Evolutionary conservation across 2,329 filamentous ascomycete species (phyloP).

Genomic region (Paramyrothecium roridum): DNA sequence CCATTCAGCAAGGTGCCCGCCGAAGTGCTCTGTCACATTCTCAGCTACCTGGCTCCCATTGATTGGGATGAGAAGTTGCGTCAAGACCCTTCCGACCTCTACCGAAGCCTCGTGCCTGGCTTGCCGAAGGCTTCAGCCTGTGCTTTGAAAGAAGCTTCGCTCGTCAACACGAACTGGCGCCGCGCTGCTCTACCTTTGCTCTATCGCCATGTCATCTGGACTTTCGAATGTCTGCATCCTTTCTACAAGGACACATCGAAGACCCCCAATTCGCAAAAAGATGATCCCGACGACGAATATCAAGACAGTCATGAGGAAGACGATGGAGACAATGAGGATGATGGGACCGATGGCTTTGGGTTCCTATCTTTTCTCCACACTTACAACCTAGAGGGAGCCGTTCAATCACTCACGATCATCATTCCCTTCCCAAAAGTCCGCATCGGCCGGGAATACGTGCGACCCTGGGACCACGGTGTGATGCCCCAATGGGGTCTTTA

Average conservation of each 20-base stretch:
- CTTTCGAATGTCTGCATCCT: conserved; percentile 24
- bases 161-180: conserved; percentile 52
- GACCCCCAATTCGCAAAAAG: no score
- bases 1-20: no score
- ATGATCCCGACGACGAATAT: no score
- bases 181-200: conserved; percentile 48
- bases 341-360: conserved; percentile 31
- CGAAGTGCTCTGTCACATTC: no score
- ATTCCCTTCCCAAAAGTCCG: conserved; percentile 24
- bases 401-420: conserved; percentile 38
- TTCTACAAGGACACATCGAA: no score
- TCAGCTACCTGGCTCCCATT: no score
- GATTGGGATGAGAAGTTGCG: no score
- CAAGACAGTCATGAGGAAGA: no score
- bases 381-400: conserved; percentile 34
- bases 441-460: conserved; percentile 20
- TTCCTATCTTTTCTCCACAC: conserved; percentile 35
- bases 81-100: no score
- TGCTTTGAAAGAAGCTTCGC: conserved; percentile 54
- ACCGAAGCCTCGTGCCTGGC: no score
- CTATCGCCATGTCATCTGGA: conserved; percentile 54
- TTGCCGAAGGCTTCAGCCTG: neutral
- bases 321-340: no score
- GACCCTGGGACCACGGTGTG: conserved; percentile 22
- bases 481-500: conserved; percentile 26